Evolutionary conservation across 129 eudicot species (phyloP), one percentile per base, ranked within the genome.

Genomic region (Scalesia atractyloides): DNA sequence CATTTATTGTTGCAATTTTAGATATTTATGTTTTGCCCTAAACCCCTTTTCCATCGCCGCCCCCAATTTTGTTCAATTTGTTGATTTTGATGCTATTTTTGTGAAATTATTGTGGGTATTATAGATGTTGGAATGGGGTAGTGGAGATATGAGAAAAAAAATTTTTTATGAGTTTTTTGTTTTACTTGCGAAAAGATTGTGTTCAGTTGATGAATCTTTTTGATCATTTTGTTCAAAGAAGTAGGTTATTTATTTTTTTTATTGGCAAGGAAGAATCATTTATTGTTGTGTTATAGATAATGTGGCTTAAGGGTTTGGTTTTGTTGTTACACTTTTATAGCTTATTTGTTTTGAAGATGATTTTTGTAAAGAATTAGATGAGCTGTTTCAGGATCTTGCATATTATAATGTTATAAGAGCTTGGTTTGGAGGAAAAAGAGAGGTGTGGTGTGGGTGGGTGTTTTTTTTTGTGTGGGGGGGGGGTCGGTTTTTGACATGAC

Each of bases 71-170:
- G 9, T 22, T 22, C 51, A 12, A 17, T 0, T 16, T 6, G 37
- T 11, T 60, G 70, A 62, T 62, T 73, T 58, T 58, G 58, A 41
- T 59, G 33, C 5, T 58, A 59, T 5, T 43, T 41, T 57, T 71
- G 7, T 49, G 63, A 57, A 54, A 15, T 43, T 71, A 22, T 8
- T 71, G 41, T 19, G 36, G 12, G 6, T 11, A 26, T 33, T 19
- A 12, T 70, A 3, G 19, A 54, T 36, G 51, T 13, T 37, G 11
- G 20, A 41, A 18, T 53, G 34, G 67, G 22, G 5, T 5, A 24
- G 58, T 9, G 66, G n/a, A 41, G 20, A 22, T 14, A 57, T 71
- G 54, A 22, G 9, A 30, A n/a, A n/a, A n/a, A n/a, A n/a, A n/a
- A 37, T 57, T 1, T 20, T 58, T 18, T 24, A 9, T 71, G 11